Evolutionary conservation across 2,329 filamentous ascomycete species (phyloP).

Genomic region (Aureobasidium lini): DNA sequence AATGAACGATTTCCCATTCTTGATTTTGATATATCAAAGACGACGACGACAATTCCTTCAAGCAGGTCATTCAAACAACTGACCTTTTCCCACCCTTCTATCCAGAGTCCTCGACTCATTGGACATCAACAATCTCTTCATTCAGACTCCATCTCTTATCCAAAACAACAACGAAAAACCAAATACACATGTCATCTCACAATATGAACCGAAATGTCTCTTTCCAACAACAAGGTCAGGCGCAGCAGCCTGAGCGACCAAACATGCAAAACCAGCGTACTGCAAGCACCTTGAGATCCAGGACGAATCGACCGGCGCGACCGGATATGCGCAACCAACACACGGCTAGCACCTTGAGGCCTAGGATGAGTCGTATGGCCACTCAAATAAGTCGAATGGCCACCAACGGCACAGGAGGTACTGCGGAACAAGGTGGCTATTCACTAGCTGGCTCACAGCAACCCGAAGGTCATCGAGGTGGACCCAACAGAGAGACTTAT

Average conservation of each 20-base stretch:
- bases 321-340: background rate
- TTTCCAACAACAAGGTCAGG: background rate
- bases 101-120: background rate
- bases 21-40: background rate
- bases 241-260: background rate
- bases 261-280: slow-evolving; percentile 1
- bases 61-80: background rate
- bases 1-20: no score
- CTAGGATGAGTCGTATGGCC: background rate
- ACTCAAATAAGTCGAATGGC: background rate
- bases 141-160: background rate
- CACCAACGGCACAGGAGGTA: background rate
- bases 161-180: background rate
- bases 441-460: slow-evolving; percentile 7
- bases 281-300: background rate
- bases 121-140: background rate
- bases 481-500: slow-evolving; percentile 21
- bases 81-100: background rate
- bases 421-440: slow-evolving; percentile 1
- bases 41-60: background rate
- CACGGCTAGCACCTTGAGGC: background rate
- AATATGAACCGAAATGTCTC: slow-evolving; percentile 7
- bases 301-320: background rate
- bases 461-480: background rate
- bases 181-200: no score